phyloP scores from a whole-genome alignment of 768 basidiomycete genomes.

The Candolleomyces aberdarensis region DNA sequence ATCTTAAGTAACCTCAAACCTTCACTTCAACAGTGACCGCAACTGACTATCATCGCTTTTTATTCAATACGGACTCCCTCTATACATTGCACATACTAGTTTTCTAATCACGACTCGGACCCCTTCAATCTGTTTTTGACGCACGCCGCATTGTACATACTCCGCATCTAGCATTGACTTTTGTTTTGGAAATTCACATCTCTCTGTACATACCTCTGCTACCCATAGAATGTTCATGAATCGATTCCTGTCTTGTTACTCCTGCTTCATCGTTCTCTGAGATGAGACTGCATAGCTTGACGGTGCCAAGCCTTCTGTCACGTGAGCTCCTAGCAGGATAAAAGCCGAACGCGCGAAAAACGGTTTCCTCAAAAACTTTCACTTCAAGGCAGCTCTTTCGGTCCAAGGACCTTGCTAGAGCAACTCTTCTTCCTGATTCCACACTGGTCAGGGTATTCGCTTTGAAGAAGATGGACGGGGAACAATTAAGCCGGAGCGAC shows the following conservation, averaged over 20 bases:
- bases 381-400: conserved; percentile 37
- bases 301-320: not conserved
- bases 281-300: too few species aligned
- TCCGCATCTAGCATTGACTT: not conserved
- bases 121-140: not conserved
- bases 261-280: too few species aligned
- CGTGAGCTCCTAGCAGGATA: not conserved
- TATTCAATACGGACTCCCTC: not conserved
- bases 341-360: not conserved
- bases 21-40: not conserved
- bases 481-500: conserved; percentile 83
- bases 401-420: conserved; percentile 26
- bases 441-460: conserved; percentile 51
- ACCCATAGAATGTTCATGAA: too few species aligned
- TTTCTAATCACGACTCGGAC: not conserved
- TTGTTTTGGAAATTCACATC: not conserved
- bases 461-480: conserved; percentile 47
- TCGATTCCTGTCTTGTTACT: too few species aligned
- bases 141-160: not conserved
- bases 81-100: not conserved
- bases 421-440: conserved; percentile 51
- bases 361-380: conserved; percentile 17
- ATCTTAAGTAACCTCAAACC: too few species aligned
- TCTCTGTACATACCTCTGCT: too few species aligned
- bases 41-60: not conserved